phyloP scores from a whole-genome alignment of 768 basidiomycete genomes.

The Leccinum imitatum region DNA sequence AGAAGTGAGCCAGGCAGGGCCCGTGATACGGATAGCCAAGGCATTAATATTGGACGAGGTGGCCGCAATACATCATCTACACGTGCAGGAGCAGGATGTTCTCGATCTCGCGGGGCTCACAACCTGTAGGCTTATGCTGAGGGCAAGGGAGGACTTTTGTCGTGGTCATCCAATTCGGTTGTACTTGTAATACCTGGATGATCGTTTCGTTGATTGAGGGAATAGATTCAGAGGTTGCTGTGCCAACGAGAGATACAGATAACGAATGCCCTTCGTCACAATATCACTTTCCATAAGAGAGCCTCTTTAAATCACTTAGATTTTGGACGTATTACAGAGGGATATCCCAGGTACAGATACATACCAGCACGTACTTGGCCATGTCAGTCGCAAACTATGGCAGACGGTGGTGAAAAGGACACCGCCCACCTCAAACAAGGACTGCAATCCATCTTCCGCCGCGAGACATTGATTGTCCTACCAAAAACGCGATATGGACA shows the following conservation, averaged over 20 bases:
- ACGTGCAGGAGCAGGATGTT: constrained; percentile 54
- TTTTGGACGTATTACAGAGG: constrained; percentile 23
- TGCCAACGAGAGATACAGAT: constrained; percentile 54
- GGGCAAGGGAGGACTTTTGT: constrained; percentile 48
- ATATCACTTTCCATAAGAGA: constrained; percentile 16
- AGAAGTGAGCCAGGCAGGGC: constrained; percentile 1
- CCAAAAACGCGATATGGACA: constrained; percentile 15
- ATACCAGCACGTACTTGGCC: background rate
- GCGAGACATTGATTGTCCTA: constrained; percentile 20
- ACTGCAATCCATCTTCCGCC: constrained; percentile 41
- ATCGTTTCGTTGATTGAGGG: constrained; percentile 31
- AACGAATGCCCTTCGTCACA: constrained; percentile 43
- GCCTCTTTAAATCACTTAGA: constrained; percentile 13
- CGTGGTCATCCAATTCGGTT: constrained; percentile 39
- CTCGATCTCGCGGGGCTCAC: constrained; percentile 48
- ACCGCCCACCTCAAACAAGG: constrained; percentile 77
- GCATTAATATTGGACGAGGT: constrained; percentile 40
- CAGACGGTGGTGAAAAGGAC: constrained; percentile 50
- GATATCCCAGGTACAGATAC: constrained; percentile 10
- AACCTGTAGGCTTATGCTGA: constrained; percentile 46
- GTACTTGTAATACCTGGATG: background rate
- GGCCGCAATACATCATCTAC: constrained; percentile 56
- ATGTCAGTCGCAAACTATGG: constrained; percentile 55
- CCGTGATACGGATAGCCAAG: constrained; percentile 11
- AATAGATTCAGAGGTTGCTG: constrained; percentile 44